Evolutionary conservation across 176 grass and related monocot genomes (phyloP).

Genomic region (Aegilops longissima): DNA sequence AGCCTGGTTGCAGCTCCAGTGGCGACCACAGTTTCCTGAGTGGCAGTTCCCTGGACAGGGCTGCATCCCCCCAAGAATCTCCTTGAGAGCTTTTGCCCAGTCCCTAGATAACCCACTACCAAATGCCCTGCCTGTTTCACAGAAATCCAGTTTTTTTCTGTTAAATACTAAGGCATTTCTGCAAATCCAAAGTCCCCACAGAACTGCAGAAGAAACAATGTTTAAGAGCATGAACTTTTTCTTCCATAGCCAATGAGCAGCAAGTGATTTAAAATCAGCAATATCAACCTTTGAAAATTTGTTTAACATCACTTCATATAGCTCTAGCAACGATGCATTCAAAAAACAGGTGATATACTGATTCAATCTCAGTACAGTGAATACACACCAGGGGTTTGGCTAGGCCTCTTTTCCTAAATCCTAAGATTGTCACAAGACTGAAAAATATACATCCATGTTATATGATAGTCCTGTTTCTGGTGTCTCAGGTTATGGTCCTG

Average conservation of each 20-base stretch:
- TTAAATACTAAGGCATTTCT: background rate
- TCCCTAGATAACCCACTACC: background rate
- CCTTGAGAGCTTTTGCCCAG: background rate
- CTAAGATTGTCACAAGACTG: background rate
- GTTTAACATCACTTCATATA: background rate
- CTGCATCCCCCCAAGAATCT: background rate
- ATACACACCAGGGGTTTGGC: background rate
- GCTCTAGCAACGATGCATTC: background rate
- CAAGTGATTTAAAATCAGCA: background rate
- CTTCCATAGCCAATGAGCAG: background rate
- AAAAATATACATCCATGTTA: background rate
- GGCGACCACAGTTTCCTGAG: background rate
- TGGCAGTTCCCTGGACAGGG: background rate
- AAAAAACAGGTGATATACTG: background rate
- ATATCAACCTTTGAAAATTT: background rate
- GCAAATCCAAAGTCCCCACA: background rate
- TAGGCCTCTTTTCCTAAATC: background rate
- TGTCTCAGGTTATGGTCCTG: conserved; percentile 56
- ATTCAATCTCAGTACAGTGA: background rate
- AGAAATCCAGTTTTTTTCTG: background rate
- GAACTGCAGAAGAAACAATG: background rate
- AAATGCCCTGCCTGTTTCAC: background rate
- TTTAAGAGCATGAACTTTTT: background rate
- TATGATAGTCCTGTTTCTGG: conserved; percentile 13
- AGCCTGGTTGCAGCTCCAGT: background rate